A percentile compares a stretch with the other conserved stretches of the same genome.
phyloP scores from a whole-genome alignment of 2,329 filamentous ascomycete species.

The Exophiala calicioides region DNA sequence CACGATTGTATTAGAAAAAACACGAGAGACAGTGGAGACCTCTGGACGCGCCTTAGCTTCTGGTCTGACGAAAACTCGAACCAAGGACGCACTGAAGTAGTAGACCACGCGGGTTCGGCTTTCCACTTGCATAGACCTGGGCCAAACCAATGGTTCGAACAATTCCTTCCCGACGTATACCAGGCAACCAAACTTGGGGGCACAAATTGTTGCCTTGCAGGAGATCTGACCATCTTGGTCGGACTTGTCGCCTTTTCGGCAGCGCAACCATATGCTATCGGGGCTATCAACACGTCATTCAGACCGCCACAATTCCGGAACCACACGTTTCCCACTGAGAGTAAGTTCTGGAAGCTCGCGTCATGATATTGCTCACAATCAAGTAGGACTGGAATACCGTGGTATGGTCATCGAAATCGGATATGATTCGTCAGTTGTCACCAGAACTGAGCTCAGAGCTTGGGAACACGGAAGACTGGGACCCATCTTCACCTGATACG shows the following conservation, averaged over 20 bases:
- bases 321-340: not conserved
- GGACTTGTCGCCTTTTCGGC: constrained; percentile 13
- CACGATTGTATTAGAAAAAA: constrained; percentile 9
- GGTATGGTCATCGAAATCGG: constrained; percentile 17
- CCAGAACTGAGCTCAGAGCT: not conserved
- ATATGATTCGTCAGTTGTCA: not conserved
- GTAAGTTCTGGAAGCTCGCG: too few relatives aligned
- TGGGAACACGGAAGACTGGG: constrained; percentile 14
- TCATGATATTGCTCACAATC: too few relatives aligned
- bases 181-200: not conserved
- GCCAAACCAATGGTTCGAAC: constrained; percentile 16
- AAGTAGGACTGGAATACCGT: constrained; percentile 7
- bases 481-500: constrained; percentile 16
- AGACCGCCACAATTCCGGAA: too few relatives aligned
- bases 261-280: too few relatives aligned
- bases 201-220: constrained; percentile 12
- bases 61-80: not conserved
- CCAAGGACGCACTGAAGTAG: constrained; percentile 3
- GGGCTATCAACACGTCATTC: constrained; percentile 15
- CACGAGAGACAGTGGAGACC: not conserved
- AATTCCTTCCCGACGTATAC: constrained; percentile 12
- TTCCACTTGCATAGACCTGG: constrained; percentile 10
- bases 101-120: not conserved
- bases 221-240: constrained; percentile 18
- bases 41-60: constrained; percentile 18